Evolutionary conservation across 495 filamentous ascomycete species (phyloP).

Genomic region (Lepraria neglecta): DNA sequence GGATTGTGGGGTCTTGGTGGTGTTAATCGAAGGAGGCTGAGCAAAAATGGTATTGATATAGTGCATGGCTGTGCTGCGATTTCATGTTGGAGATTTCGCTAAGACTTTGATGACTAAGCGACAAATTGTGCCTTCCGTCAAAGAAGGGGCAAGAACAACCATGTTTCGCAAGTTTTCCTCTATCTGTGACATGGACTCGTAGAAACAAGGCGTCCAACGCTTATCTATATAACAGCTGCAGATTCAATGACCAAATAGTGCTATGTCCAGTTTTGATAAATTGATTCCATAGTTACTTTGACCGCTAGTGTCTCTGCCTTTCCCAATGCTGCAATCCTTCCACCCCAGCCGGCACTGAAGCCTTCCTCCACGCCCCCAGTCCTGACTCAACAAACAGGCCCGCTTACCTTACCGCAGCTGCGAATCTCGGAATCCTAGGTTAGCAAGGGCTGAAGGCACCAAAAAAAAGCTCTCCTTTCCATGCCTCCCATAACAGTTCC

Average conservation of each 20-base stretch:
- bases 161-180: not conserved
- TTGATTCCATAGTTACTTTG: not conserved
- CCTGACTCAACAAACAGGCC: not conserved
- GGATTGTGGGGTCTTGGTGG: too few species aligned
- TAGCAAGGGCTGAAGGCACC: not conserved
- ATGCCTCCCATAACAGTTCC: not conserved
- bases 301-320: not conserved
- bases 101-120: conserved; percentile 3
- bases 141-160: not conserved
- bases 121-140: not conserved
- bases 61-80: conserved; percentile 4
- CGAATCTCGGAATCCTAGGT: not conserved
- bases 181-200: not conserved
- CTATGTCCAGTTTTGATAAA: not conserved
- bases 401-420: not conserved
- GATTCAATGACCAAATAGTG: not conserved
- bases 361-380: not conserved
- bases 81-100: not conserved
- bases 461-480: not conserved
- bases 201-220: not conserved
- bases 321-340: conserved; percentile 5
- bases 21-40: not conserved
- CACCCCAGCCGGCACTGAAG: not conserved
- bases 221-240: not conserved
- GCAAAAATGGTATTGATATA: not conserved